Evolutionary conservation across 108 stramenopile species (phyloP).

Genomic region (Schizochytrium sp.): DNA sequence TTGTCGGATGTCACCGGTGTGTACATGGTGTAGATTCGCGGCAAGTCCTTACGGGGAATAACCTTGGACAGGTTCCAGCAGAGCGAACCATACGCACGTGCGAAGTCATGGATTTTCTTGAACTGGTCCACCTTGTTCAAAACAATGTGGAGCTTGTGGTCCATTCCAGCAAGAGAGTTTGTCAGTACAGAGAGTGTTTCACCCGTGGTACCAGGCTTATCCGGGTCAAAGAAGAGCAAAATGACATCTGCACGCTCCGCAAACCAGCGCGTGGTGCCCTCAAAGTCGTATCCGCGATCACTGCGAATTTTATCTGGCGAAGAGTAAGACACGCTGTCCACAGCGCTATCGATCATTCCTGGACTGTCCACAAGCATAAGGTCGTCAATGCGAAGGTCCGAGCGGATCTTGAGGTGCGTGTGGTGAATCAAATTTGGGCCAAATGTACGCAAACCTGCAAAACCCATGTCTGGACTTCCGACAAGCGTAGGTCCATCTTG

Average conservation of each 20-base stretch:
- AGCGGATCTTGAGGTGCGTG: conserved; percentile 89
- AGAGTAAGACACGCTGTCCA: conserved; percentile 7
- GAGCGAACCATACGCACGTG: conserved; percentile 95
- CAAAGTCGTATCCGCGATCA: conserved; percentile 98
- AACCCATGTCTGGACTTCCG: conserved; percentile 98
- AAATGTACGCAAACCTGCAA: conserved; percentile 87
- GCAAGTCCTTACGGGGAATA: conserved; percentile 85
- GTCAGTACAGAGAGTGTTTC: conserved; percentile 94
- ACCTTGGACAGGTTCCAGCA: conserved; percentile 98
- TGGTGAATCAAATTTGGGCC: conserved; percentile 96
- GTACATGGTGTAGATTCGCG: conserved; percentile 99
- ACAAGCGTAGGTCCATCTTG: conserved; percentile 87
- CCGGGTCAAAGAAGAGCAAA: conserved; percentile 98
- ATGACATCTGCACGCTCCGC: conserved; percentile 98
- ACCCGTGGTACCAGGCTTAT: conserved; percentile 94
- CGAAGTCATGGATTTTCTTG: conserved; percentile 94
- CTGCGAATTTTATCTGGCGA: conserved; percentile 63
- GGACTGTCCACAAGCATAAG: conserved; percentile 95
- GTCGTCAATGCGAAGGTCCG: conserved; percentile 72
- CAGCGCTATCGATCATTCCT: conserved; percentile 94
- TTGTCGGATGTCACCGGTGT: conserved; percentile 76
- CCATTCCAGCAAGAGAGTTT: conserved; percentile 92
- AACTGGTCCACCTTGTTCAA: conserved; percentile 91
- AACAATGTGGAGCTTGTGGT: conserved; percentile 98
- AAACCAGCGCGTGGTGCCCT: conserved; percentile 93